Evolutionary conservation across 225 moss, liverwort and hornwort genomes (phyloP).

Genomic region (Sphagnum tenellum): DNA sequence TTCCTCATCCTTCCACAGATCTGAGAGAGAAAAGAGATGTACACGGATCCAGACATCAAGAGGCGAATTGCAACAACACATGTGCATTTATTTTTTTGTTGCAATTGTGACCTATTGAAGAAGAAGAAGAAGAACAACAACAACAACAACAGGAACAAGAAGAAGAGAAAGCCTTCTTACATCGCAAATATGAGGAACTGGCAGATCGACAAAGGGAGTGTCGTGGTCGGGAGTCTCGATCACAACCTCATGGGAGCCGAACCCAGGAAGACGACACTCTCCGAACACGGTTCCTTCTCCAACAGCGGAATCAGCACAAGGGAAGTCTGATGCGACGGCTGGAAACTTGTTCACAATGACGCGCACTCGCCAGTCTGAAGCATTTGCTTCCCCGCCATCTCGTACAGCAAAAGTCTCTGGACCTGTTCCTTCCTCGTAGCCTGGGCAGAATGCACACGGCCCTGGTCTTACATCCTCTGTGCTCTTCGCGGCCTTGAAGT

Average conservation of each 20-base stretch:
- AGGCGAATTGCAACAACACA: background rate
- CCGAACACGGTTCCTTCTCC: conserved; percentile 29
- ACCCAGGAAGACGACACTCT: conserved; percentile 50
- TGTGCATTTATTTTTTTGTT: background rate
- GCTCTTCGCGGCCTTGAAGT: conserved; percentile 17
- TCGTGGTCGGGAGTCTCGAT: conserved; percentile 71
- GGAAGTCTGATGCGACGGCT: conserved; percentile 40
- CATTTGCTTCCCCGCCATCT: conserved; percentile 26
- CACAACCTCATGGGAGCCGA: conserved; percentile 85
- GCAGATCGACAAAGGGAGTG: conserved; percentile 34
- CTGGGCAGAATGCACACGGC: conserved; percentile 61
- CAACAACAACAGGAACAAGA: background rate
- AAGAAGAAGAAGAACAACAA: background rate
- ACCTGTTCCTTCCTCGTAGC: conserved; percentile 56
- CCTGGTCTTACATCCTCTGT: conserved; percentile 16
- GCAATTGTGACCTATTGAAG: background rate
- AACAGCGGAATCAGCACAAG: background rate
- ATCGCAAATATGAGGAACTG: conserved; percentile 49
- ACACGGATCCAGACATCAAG: background rate
- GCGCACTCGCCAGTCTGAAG: conserved; percentile 69
- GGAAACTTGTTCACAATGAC: conserved; percentile 61
- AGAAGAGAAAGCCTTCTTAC: conserved; percentile 5
- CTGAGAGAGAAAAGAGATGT: background rate
- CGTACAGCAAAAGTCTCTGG: conserved; percentile 55
- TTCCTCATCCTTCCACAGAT: too few species aligned